Percentiles rank a stretch among this genome's conserved stretches.
Conservation (phyloP, 1,284 basidiomycete species). For the Phenoliferia sp. region DNA sequence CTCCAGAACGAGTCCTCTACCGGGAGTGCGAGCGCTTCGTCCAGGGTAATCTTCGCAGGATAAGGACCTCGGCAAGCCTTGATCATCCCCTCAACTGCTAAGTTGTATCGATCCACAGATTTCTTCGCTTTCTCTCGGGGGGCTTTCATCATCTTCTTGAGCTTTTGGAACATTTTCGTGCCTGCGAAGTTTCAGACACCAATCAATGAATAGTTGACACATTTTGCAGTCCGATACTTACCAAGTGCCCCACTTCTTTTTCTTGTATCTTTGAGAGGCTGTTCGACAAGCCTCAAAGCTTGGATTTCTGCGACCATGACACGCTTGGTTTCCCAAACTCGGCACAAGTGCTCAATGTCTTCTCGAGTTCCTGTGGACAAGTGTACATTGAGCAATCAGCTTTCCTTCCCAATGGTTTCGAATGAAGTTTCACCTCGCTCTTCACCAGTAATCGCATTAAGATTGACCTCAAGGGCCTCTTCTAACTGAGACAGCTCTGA, state of each 20-base stretch:
- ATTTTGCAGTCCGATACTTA: neutral
- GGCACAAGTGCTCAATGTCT: neutral
- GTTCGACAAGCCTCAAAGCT: neutral
- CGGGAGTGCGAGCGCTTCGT: neutral
- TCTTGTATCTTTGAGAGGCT: neutral
- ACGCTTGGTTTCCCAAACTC: neutral
- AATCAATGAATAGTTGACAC: neutral
- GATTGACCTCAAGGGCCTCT: too few relatives aligned
- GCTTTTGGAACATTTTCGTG: neutral
- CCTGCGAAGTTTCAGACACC: neutral
- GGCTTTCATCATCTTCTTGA: neutral
- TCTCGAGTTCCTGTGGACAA: neutral
- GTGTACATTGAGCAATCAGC: neutral
- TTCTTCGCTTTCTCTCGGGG: neutral
- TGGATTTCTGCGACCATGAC: neutral
- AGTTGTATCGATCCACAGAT: neutral
- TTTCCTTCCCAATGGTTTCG: neutral
- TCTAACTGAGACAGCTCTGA: too few relatives aligned
- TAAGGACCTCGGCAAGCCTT: neutral
- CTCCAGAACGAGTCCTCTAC: too few relatives aligned
- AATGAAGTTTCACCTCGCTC: neutral
- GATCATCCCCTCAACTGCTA: neutral
- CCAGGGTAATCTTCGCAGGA: neutral
- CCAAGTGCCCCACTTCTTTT: neutral
- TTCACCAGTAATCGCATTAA: neutral